Conservation (phyloP, 345 rosid genomes). For the Rhizophora apiculata region DNA sequence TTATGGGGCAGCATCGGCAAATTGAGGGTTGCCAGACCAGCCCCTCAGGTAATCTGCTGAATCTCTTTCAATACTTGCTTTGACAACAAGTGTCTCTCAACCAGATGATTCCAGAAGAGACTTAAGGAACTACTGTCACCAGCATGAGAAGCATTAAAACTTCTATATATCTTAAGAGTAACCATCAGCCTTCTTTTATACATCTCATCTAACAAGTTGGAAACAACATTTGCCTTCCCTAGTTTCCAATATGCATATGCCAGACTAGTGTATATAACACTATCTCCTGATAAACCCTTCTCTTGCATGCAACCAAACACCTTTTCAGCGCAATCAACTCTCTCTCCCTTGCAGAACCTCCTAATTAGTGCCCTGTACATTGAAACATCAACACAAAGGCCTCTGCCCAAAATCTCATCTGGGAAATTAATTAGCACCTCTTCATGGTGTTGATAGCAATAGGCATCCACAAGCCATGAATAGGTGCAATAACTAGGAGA, state of each 20-base stretch:
- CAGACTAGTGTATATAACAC: slow-evolving; percentile 58
- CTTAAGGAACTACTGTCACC: slow-evolving; percentile 44
- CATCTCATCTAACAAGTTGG: slow-evolving; percentile 64
- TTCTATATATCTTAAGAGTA: slow-evolving; percentile 58
- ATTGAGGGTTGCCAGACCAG: no score
- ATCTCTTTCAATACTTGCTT: slow-evolving; percentile 55
- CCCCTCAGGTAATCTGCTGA: slow-evolving; percentile 7
- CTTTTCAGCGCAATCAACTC: slow-evolving; percentile 54
- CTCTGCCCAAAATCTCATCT: slow-evolving; percentile 56
- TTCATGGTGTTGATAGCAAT: slow-evolving; percentile 48
- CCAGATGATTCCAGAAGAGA: slow-evolving; percentile 74
- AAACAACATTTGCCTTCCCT: slow-evolving; percentile 54
- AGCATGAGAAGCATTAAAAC: slow-evolving; percentile 58
- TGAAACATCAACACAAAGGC: slow-evolving; percentile 51
- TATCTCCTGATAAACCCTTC: slow-evolving; percentile 68
- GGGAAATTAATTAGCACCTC: slow-evolving; percentile 48
- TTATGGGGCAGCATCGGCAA: no score
- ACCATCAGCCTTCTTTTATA: slow-evolving; percentile 68
- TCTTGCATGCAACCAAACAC: slow-evolving; percentile 55
- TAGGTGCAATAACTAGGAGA: slow-evolving; percentile 74
- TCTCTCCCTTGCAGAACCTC: slow-evolving; percentile 68
- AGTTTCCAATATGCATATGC: slow-evolving; percentile 77
- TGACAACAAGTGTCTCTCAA: slow-evolving; percentile 60
- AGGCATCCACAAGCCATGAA: slow-evolving; percentile 81
- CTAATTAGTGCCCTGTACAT: slow-evolving; percentile 83